These are phyloP conservation scores for Chlamydomonas incerta DNA, from an alignment of 139 green algal genomes.

Conservation along the genomic window DNA sequence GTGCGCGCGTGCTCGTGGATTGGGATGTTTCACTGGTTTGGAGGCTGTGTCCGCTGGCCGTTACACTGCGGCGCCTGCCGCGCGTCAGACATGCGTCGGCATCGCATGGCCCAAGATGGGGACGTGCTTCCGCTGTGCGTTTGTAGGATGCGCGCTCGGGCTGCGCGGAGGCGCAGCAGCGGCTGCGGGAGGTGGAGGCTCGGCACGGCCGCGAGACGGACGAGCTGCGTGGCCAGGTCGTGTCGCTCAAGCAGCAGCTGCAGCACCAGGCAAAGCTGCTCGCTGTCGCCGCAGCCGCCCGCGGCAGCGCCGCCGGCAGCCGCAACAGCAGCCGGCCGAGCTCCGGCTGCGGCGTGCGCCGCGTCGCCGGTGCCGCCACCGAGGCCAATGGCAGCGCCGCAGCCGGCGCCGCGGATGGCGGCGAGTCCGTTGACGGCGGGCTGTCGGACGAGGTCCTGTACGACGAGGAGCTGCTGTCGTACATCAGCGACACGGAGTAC, in stretches of 20 bases:
- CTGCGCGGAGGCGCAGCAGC: background rate
- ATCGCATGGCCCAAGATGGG: too few species aligned
- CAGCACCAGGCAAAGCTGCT: background rate
- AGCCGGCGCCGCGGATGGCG: background rate
- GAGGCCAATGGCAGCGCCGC: too few species aligned
- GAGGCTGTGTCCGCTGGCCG: too few species aligned
- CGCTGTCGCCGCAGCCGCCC: too few species aligned
- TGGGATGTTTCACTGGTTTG: too few species aligned
- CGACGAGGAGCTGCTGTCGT: slow-evolving; percentile 44
- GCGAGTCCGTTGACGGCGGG: background rate
- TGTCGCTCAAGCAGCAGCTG: background rate
- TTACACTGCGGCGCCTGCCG: too few species aligned
- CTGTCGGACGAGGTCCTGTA: slow-evolving; percentile 41
- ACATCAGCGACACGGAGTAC: slow-evolving; percentile 46
- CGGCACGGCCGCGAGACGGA: background rate
- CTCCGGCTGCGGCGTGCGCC: too few species aligned
- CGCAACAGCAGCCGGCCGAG: background rate
- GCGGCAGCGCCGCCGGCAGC: background rate
- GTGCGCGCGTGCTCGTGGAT: too few species aligned
- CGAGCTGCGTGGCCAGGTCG: background rate
- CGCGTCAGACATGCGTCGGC: too few species aligned
- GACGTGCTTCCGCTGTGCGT: too few species aligned
- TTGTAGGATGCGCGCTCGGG: background rate
- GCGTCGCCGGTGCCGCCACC: too few species aligned
- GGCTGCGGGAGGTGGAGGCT: background rate